These are phyloP conservation scores for Mucor sp. DNA, from an alignment of 371 early-diverging fungal species.

Conservation along the genomic window DNA sequence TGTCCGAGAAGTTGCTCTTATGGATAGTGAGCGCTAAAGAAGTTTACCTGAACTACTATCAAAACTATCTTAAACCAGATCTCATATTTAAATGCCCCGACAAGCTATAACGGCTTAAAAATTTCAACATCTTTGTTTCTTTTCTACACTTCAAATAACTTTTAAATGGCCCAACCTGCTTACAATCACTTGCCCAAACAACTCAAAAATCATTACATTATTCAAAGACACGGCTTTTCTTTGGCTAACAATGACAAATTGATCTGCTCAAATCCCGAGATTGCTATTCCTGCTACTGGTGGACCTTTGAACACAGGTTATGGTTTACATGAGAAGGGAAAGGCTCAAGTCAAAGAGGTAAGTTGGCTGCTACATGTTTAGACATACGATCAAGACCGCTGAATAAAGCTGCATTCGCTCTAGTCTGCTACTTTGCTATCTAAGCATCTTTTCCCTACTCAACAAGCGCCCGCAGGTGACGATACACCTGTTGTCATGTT, in stretches of 20 bases:
- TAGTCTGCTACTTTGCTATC: constrained; percentile 38
- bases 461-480: constrained; percentile 14
- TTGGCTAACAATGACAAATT: constrained; percentile 46
- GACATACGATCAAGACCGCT: background rate
- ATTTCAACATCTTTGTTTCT: background rate
- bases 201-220: constrained; percentile 47
- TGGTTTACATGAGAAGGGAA: constrained; percentile 48
- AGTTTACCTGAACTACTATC: background rate
- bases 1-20: background rate
- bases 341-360: constrained; percentile 46
- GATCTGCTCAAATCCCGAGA: constrained; percentile 52
- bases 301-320: constrained; percentile 48
- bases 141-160: background rate
- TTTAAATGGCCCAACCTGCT: constrained; percentile 13
- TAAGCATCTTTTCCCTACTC: constrained; percentile 29
- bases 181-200: constrained; percentile 43
- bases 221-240: constrained; percentile 52
- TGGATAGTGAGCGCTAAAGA: background rate
- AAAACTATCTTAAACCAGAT: background rate
- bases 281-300: constrained; percentile 47
- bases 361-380: background rate
- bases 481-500: constrained; percentile 35
- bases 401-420: background rate
- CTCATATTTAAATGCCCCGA: background rate
- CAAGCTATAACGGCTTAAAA: background rate